A percentile compares a stretch with the other conserved stretches of the same genome.
phyloP scores from a whole-genome alignment of 192 early-diverging fungal genomes.

The Backusella tarrabulga region DNA sequence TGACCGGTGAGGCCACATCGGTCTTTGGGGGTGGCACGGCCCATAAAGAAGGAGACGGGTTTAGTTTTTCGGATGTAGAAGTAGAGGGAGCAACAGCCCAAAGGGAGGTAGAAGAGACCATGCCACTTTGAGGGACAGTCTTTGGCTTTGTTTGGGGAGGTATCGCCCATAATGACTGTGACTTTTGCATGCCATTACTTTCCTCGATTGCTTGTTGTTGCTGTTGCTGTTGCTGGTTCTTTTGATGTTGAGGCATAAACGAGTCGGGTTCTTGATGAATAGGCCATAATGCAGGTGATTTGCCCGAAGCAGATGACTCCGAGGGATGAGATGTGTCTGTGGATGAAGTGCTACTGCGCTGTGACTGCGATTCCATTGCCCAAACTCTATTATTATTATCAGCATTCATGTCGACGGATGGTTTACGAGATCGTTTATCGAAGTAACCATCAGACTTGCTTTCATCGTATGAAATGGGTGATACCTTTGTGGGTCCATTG shows the following conservation, averaged over 20 bases:
- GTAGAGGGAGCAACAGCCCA: slow-evolving; percentile 23
- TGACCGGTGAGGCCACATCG: not conserved
- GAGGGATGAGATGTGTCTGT: not conserved
- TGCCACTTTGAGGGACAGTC: not conserved
- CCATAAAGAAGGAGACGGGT: not conserved
- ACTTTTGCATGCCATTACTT: not conserved
- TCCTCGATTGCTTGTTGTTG: not conserved
- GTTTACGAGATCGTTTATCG: not conserved
- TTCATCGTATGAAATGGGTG: slow-evolving; percentile 3
- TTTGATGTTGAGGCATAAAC: not conserved
- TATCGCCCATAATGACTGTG: not conserved
- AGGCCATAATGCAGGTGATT: not conserved
- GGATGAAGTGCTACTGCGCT: slow-evolving; percentile 6
- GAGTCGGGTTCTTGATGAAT: not conserved
- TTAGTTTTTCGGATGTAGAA: not conserved
- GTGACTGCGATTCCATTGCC: not conserved
- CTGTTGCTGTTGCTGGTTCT: not conserved
- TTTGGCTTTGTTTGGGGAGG: not conserved
- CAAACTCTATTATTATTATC: not conserved
- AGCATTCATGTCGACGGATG: not conserved
- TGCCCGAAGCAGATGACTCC: not conserved
- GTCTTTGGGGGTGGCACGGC: not conserved
- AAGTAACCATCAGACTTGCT: slow-evolving; percentile 3
- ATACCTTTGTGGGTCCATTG: not conserved
- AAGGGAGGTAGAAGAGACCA: not conserved